phyloP scores from a whole-genome alignment of 768 basidiomycete genomes.

The Serendipita sp. region DNA sequence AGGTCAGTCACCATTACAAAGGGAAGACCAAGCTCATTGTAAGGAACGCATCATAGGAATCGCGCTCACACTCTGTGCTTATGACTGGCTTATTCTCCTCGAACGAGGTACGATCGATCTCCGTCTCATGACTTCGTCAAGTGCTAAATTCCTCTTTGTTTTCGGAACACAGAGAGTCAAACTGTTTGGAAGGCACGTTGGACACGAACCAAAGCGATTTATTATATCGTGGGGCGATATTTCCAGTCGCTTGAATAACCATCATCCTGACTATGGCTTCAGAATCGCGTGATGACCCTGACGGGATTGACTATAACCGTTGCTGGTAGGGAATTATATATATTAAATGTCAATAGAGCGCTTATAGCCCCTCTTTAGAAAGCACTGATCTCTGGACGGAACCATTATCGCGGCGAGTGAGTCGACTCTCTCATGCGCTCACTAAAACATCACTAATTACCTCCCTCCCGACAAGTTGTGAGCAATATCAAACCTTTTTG shows the following conservation, averaged over 20 bases:
- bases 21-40: not conserved
- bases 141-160: not conserved
- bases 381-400: not conserved
- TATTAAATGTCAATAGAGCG: not conserved
- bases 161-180: not conserved
- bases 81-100: not conserved
- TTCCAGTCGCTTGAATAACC: not conserved
- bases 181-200: not conserved
- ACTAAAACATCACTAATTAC: not conserved
- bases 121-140: not conserved
- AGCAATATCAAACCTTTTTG: not conserved
- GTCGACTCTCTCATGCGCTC: not conserved
- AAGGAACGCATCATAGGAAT: not conserved
- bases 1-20: not conserved
- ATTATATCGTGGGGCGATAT: not conserved
- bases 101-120: not conserved
- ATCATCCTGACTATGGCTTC: not conserved
- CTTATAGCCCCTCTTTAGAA: not conserved
- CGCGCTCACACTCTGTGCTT: not conserved
- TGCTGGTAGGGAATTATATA: not conserved
- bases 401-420: not conserved
- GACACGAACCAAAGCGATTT: not conserved
- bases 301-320: not conserved
- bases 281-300: not conserved
- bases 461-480: not conserved